Evolutionary conservation across 2,329 filamentous ascomycete species (phyloP).

Genomic region (Fusarium sp.): DNA sequence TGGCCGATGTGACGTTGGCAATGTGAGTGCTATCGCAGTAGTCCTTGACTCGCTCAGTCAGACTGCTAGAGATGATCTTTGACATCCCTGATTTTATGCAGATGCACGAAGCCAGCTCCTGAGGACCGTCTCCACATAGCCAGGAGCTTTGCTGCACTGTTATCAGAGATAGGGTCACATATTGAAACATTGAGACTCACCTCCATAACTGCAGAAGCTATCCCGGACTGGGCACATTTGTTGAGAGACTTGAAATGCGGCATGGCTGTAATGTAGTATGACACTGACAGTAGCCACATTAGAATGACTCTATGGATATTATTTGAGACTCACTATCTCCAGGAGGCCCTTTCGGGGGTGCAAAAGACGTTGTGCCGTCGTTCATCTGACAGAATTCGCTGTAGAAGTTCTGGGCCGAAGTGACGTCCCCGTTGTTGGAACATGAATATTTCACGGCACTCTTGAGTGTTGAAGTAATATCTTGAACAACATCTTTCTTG

Average conservation of each 20-base stretch:
- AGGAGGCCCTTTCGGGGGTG: constrained; percentile 55
- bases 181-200: constrained; percentile 43
- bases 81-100: constrained; percentile 62
- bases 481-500: constrained; percentile 59
- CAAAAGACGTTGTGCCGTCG: constrained; percentile 60
- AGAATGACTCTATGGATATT: neutral
- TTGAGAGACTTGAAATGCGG: constrained; percentile 56
- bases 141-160: constrained; percentile 43
- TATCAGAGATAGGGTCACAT: neutral
- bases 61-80: constrained; percentile 51
- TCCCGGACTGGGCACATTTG: constrained; percentile 55
- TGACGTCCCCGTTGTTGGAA: constrained; percentile 56
- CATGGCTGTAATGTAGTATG: constrained; percentile 64
- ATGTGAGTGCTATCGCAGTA: constrained; percentile 56
- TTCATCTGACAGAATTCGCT: constrained; percentile 62
- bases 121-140: constrained; percentile 57
- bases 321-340: constrained; percentile 57
- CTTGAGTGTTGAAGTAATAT: constrained; percentile 55
- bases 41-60: constrained; percentile 57
- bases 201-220: constrained; percentile 54
- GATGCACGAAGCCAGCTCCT: constrained; percentile 61
- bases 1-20: constrained; percentile 57
- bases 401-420: constrained; percentile 61
- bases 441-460: constrained; percentile 56
- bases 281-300: constrained; percentile 49